Percentiles rank a stretch among this genome's conserved stretches.
phyloP scores from a whole-genome alignment of 2,329 filamentous ascomycete genomes.

The Phaeosphaeria sp. region DNA sequence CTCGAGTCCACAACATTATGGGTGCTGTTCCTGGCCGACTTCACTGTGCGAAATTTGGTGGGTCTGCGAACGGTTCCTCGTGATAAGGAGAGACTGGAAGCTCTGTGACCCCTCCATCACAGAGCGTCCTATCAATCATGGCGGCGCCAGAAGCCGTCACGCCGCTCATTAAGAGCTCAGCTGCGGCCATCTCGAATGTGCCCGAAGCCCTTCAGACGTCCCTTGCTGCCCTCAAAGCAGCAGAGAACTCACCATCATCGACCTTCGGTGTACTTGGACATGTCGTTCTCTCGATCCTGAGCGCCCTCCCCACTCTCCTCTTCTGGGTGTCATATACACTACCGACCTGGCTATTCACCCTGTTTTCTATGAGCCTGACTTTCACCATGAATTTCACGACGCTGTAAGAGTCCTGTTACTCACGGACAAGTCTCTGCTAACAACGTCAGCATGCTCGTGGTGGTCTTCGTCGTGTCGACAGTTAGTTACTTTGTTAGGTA shows the following conservation, averaged over 20 bases:
- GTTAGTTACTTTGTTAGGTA: conserved; percentile 95
- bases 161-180: conserved; percentile 24
- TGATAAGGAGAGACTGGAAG: conserved; percentile 9
- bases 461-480: conserved; percentile 78
- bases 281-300: conserved; percentile 57
- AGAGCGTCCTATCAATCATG: conserved; percentile 27
- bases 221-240: conserved; percentile 25
- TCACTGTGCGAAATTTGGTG: conserved; percentile 8
- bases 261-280: conserved; percentile 56
- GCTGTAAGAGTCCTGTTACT: conserved; percentile 63
- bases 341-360: conserved; percentile 85
- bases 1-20: conserved; percentile 26
- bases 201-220: conserved; percentile 25
- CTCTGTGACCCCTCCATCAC: conserved; percentile 3
- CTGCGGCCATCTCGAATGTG: conserved; percentile 4
- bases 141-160: conserved; percentile 26
- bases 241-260: conserved; percentile 33
- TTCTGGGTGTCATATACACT: conserved; percentile 88
- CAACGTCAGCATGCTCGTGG: conserved; percentile 62
- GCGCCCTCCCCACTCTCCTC: conserved; percentile 63
- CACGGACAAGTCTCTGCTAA: conserved; percentile 30
- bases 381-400: conserved; percentile 99
- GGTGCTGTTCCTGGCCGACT: conserved; percentile 8
- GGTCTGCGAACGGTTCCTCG: conserved; percentile 6
- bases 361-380: conserved; percentile 91